Evolutionary conservation across 169 alveolate genomes (phyloP).

Genomic region (Plasmodium yoelii): DNA sequence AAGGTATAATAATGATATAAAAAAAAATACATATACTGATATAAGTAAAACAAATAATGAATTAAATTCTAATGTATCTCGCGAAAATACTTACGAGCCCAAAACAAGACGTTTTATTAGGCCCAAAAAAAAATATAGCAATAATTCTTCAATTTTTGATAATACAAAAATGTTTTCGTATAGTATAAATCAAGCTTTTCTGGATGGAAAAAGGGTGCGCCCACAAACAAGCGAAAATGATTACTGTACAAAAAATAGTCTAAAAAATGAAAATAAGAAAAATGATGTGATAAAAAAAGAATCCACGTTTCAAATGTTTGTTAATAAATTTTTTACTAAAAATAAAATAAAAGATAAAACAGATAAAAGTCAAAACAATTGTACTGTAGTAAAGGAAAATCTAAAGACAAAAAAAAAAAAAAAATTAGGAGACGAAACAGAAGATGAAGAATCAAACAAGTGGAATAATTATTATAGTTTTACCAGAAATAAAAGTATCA

Average conservation of each 20-base stretch:
- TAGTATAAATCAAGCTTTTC: background rate
- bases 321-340: conserved; percentile 34
- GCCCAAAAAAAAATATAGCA: background rate
- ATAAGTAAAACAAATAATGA: conserved; percentile 14
- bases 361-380: conserved; percentile 16
- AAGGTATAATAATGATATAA: background rate
- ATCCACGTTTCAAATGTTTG: conserved; percentile 19
- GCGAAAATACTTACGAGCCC: background rate
- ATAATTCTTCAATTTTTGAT: background rate
- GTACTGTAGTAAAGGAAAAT: conserved; percentile 1
- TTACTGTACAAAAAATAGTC: conserved; percentile 4
- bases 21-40: conserved; percentile 18
- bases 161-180: background rate
- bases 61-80: conserved; percentile 9
- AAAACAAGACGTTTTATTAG: background rate
- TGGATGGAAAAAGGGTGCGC: background rate
- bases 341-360: conserved; percentile 26
- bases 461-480: conserved; percentile 29
- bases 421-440: background rate
- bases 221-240: background rate
- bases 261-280: conserved; percentile 9
- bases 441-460: conserved; percentile 12
- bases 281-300: conserved; percentile 1
- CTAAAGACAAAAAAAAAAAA: no score
- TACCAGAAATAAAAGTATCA: conserved; percentile 18